A percentile compares a stretch with the other conserved stretches of the same genome.
phyloP scores from a whole-genome alignment of 257 asterid species.

The Solanum sparsipilum region DNA sequence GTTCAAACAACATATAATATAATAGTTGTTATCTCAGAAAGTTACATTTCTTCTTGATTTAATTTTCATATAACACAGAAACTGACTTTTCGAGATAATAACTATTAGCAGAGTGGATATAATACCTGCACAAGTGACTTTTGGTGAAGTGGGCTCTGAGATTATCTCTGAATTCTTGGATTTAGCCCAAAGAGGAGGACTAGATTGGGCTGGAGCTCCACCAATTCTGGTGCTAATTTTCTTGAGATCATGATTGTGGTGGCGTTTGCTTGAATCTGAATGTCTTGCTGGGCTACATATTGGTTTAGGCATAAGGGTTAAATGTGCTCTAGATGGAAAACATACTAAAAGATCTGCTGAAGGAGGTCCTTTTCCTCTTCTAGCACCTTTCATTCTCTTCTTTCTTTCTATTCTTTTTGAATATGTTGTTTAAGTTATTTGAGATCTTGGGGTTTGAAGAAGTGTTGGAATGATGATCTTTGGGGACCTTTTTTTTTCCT shows the following conservation, averaged over 20 bases:
- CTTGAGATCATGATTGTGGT: constrained; percentile 19
- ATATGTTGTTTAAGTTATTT: not conserved
- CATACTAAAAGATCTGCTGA: constrained; percentile 73
- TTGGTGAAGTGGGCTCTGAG: constrained; percentile 77
- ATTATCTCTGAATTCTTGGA: constrained; percentile 28
- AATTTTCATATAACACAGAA: too few species aligned
- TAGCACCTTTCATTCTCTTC: constrained; percentile 31
- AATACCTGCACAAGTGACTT: constrained; percentile 55
- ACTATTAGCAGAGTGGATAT: not conserved
- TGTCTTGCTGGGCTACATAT: constrained; percentile 75
- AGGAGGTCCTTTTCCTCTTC: constrained; percentile 69
- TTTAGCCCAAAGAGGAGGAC: constrained; percentile 51
- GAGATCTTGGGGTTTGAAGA: constrained; percentile 11
- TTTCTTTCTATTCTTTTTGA: not conserved
- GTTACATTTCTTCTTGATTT: not conserved
- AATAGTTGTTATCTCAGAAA: not conserved
- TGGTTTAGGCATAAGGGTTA: constrained; percentile 71
- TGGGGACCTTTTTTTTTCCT: not conserved
- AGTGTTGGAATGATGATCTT: not conserved
- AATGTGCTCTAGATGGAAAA: constrained; percentile 74
- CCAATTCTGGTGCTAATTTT: constrained; percentile 12
- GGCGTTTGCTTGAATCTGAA: constrained; percentile 26
- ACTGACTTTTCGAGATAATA: too few species aligned
- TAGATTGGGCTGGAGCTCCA: constrained; percentile 19
- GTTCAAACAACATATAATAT: not conserved